Evolutionary conservation across 2,329 filamentous ascomycete genomes (phyloP).

Genomic region (Cladosporium sp.): DNA sequence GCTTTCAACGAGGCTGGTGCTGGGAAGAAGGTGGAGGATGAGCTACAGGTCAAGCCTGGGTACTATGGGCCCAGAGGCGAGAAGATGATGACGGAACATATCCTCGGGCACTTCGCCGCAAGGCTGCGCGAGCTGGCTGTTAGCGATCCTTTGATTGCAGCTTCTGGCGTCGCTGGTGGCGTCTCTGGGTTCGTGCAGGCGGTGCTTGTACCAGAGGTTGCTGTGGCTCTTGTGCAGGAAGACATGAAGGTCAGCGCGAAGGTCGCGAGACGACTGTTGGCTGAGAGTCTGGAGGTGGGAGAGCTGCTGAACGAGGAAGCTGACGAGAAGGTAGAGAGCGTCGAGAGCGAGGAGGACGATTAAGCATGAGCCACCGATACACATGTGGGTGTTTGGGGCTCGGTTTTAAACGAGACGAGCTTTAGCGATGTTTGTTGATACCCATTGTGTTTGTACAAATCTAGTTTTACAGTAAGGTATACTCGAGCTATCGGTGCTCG

Average conservation of each 20-base stretch:
- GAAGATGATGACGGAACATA: conserved; percentile 30
- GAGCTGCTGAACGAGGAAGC: conserved; percentile 28
- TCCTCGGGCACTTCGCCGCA: conserved; percentile 23
- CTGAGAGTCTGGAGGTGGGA: conserved; percentile 28
- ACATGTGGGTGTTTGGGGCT: too few relatives aligned
- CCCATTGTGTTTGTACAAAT: conserved; percentile 4
- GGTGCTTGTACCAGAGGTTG: conserved; percentile 34
- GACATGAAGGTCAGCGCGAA: conserved; percentile 24
- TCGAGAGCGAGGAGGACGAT: conserved; percentile 14
- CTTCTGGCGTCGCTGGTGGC: conserved; percentile 28
- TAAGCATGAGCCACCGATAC: not conserved
- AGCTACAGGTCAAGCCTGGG: conserved; percentile 15
- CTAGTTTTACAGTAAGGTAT: too few relatives aligned
- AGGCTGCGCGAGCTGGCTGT: conserved; percentile 24
- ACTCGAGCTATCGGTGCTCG: too few relatives aligned
- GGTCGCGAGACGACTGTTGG: conserved; percentile 22
- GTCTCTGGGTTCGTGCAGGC: conserved; percentile 31
- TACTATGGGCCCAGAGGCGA: conserved; percentile 33
- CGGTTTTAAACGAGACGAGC: not conserved
- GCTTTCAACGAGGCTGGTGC: conserved; percentile 8
- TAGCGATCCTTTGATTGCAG: conserved; percentile 26
- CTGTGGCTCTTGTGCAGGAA: conserved; percentile 28
- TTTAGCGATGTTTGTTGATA: not conserved
- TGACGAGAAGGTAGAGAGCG: conserved; percentile 18
- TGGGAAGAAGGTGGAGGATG: not conserved